Evolutionary conservation across 441 rosid genomes (phyloP), one percentile per base, ranked within the genome.

Genomic region (Adansonia gregorii): DNA sequence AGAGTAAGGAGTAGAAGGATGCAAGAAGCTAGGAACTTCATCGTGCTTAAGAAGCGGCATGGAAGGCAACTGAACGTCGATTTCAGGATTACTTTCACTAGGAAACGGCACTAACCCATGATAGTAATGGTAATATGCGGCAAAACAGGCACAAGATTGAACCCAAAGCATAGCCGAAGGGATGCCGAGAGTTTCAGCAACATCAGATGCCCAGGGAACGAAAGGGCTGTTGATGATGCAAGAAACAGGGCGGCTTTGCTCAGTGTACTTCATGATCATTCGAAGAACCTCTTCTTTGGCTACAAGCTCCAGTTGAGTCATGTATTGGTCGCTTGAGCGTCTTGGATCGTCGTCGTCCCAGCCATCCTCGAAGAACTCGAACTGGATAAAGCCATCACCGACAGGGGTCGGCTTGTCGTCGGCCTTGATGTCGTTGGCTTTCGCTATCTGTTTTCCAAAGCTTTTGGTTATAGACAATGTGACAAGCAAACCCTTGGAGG

Each of bases 91-190:
- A 22, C 72, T 70, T 78, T 88, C 76, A 0, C 61, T 85, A 2
- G 98, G 98, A 64, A 93, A 94, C 0, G 83, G 79, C 8, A 85
- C 88, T 14, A 85, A 82, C 6, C 79, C 75, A 51, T 88, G 86
- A 79, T 74, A 78, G 78, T 78, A 91, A 78, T 90, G 86, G 60
- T 93, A 93, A 74, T 93, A 90, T 31, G 90, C 75, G 0, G 92
- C 82, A 45, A 93, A 90, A 74, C 88, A 87, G 0, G 95, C 93
- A 8, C 94, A 91, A 3, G 97, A 91, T 31, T 94, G 97, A 43
- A 94, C 92, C 98, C 97, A 94, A 9, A 93, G 91, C 84, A 93
- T 82, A 1, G 97, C 97, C 15, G 91, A 91, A 27, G 98, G 97
- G 67, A 94, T 78, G 66, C 89, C 90, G 4, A 94, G 88, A 64